Base-by-base conservation (phyloP, 1,139 yeast species). In the Scheffersomyces lignicola region DNA sequence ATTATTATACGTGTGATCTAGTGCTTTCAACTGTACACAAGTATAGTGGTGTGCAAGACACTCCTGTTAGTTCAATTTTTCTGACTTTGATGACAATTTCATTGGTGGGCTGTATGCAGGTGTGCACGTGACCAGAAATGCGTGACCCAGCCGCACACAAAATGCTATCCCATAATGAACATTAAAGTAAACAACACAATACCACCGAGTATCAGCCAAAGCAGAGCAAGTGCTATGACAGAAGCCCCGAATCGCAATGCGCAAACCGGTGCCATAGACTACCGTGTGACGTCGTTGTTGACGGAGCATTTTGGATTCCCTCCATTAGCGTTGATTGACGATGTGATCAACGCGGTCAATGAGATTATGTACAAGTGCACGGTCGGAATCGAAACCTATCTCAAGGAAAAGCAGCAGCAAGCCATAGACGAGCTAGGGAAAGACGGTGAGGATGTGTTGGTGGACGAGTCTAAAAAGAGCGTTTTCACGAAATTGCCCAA, bases 231-330 rank as follows among this genome's bases (percentile, higher is more conserved):
- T 10, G 16, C n/a, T 5, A 25, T 25, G 28, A 25, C 28, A 11
- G 28, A 25, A 7, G 10, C 6, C 7, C n/a, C n/a, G n/a, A n/a
- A n/a, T n/a, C n/a, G n/a, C n/a, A 6, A 23, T 23, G 6, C 11
- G 6, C 7, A 7, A 5, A 25, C 8, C 11, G 25, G 38, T 29
- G 60, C 62, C 2, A 70, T 73, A 6, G 75, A 69, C 35, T 57
- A 62, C 48, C 59, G 69, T 31, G 64, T 77, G 17, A 75, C 81
- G 14, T 74, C 81, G 29, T 59, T 85, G 23, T 65, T 90, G 37
- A 86, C 96, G 0, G 97, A 89, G 56, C 96, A 88, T 54, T 64
- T 90, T 31, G 96, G 88, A 21, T 87, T 78, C 52, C 87, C 95
- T 7, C 96, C 97, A 0, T 73, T 89, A n/a, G 79, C 92, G 1